These are phyloP conservation scores for Agapanthus africanus DNA, from an alignment of 106 monocot species.

Conservation along the genomic window DNA sequence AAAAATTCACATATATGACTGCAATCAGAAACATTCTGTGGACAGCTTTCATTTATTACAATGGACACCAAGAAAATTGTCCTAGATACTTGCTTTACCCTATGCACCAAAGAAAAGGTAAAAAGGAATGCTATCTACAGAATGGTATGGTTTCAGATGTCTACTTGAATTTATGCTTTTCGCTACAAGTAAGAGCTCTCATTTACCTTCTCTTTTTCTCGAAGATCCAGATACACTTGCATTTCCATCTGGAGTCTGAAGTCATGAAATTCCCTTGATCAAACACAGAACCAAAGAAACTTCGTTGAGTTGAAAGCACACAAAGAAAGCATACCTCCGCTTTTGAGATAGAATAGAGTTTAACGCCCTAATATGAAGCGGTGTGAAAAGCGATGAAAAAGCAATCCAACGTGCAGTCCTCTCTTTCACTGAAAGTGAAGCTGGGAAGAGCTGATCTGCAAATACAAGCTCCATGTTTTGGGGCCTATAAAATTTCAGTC, in stretches of 20 bases:
- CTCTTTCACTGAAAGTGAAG: slow-evolving; percentile 56
- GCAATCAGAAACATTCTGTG: not conserved
- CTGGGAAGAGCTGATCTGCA: slow-evolving; percentile 74
- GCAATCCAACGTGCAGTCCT: slow-evolving; percentile 66
- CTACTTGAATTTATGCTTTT: not conserved
- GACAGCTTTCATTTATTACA: not conserved
- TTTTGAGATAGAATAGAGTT: slow-evolving; percentile 61
- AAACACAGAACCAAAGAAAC: not conserved
- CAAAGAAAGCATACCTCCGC: slow-evolving; percentile 35
- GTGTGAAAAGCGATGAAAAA: slow-evolving; percentile 58
- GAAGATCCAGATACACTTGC: slow-evolving; percentile 48
- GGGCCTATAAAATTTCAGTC: slow-evolving; percentile 33
- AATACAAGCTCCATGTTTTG: slow-evolving; percentile 77
- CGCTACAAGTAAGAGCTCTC: not conserved
- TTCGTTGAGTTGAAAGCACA: not conserved
- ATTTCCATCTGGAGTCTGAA: slow-evolving; percentile 77
- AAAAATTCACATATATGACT: not conserved
- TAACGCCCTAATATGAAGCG: slow-evolving; percentile 56
- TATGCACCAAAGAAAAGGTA: not conserved
- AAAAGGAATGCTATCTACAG: not conserved
- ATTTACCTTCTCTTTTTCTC: slow-evolving; percentile 60
- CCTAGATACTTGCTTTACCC: not conserved
- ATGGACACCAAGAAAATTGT: not conserved
- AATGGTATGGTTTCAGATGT: not conserved
- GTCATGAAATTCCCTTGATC: slow-evolving; percentile 7